phyloP scores from a whole-genome alignment of 2,329 filamentous ascomycete species.

The Microcera coccophila region DNA sequence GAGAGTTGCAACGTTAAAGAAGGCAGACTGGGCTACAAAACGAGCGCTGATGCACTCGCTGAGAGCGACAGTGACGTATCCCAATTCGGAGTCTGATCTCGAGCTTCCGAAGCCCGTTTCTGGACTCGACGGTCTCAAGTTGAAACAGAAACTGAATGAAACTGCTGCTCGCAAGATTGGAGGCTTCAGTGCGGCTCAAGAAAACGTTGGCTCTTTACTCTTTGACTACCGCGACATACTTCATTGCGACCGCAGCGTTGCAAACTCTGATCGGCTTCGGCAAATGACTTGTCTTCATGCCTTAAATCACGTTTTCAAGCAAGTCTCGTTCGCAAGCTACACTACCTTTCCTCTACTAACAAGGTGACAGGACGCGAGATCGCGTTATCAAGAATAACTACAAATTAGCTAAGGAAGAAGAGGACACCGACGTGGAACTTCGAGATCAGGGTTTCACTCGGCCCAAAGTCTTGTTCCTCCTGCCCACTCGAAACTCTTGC shows the following conservation, averaged over 20 bases:
- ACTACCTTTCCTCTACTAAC: slow-evolving; percentile 12
- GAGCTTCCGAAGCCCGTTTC: slow-evolving; percentile 33
- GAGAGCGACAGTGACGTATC: slow-evolving; percentile 46
- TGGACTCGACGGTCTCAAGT: slow-evolving; percentile 47
- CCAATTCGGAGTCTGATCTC: slow-evolving; percentile 36
- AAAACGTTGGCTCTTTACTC: slow-evolving; percentile 64
- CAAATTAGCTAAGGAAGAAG: slow-evolving; percentile 64
- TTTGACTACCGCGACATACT: slow-evolving; percentile 82
- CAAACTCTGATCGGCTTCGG: slow-evolving; percentile 66
- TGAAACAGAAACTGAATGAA: slow-evolving; percentile 67
- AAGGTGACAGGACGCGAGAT: slow-evolving; percentile 65
- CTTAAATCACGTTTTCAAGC: slow-evolving; percentile 89
- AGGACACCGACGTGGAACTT: slow-evolving; percentile 64
- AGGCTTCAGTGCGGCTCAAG: slow-evolving; percentile 59
- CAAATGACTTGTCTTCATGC: slow-evolving; percentile 76
- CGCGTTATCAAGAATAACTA: slow-evolving; percentile 89
- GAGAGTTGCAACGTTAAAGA: slow-evolving; percentile 49
- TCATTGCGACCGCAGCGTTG: slow-evolving; percentile 65
- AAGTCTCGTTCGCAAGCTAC: slow-evolving; percentile 24
- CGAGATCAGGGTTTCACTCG: slow-evolving; percentile 94
- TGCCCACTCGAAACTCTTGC: slow-evolving; percentile 85
- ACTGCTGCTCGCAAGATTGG: slow-evolving; percentile 51
- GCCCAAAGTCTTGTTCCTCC: slow-evolving; percentile 85
- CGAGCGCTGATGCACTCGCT: slow-evolving; percentile 45
- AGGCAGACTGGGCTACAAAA: slow-evolving; percentile 49